These are phyloP conservation scores for Hysterium pulicare DNA, from an alignment of 2,329 filamentous ascomycete genomes.

Conservation along the genomic window DNA sequence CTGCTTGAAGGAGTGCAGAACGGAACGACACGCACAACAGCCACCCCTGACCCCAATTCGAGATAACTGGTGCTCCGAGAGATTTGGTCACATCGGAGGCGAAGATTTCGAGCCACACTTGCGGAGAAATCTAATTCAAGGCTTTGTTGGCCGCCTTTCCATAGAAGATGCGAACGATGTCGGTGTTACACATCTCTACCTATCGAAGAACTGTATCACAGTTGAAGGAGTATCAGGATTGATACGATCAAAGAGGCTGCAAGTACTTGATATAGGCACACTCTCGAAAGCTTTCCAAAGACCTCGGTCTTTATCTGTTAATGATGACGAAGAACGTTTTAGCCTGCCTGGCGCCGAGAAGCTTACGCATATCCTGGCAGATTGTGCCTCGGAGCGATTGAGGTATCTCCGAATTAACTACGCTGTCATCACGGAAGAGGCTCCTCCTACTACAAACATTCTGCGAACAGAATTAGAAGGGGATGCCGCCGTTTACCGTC, in stretches of 20 bases:
- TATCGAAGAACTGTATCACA: slow-evolving; percentile 55
- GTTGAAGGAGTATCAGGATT: slow-evolving; percentile 55
- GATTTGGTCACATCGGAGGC: slow-evolving; percentile 30
- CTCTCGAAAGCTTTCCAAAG: slow-evolving; percentile 29
- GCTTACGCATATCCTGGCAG: slow-evolving; percentile 50
- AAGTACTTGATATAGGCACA: slow-evolving; percentile 55
- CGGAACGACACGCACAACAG: slow-evolving; percentile 2
- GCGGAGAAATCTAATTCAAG: slow-evolving; percentile 33
- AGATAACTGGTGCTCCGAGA: slow-evolving; percentile 31
- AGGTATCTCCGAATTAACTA: slow-evolving; percentile 57
- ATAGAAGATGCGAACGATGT: slow-evolving; percentile 54
- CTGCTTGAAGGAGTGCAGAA: slow-evolving; percentile 42
- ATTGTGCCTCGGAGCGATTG: slow-evolving; percentile 46
- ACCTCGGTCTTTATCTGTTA: slow-evolving; percentile 18
- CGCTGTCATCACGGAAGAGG: slow-evolving; percentile 50
- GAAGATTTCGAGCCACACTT: slow-evolving; percentile 54
- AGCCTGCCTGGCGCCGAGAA: slow-evolving; percentile 51
- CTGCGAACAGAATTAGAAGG: slow-evolving; percentile 26
- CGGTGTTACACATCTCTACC: slow-evolving; percentile 59
- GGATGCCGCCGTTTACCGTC: slow-evolving; percentile 15
- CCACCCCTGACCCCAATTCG: slow-evolving; percentile 19
- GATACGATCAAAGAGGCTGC: slow-evolving; percentile 49
- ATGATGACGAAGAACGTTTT: slow-evolving; percentile 21
- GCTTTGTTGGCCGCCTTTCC: slow-evolving; percentile 51
- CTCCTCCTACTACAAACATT: slow-evolving; percentile 12